phyloP scores from a whole-genome alignment of 306 rosid species.

The Crotalaria pallida region DNA sequence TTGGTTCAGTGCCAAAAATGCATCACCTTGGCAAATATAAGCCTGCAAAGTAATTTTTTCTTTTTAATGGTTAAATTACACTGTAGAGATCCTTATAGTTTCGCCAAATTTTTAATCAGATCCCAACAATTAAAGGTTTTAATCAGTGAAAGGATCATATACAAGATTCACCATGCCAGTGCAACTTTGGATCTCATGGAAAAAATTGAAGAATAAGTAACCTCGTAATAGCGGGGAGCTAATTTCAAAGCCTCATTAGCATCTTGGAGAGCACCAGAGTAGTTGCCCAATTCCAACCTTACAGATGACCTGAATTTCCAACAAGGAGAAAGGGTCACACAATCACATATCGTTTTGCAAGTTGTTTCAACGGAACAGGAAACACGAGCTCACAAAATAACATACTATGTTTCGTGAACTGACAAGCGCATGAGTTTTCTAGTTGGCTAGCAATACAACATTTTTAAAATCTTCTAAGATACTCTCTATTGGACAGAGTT shows the following conservation, averaged over 20 bases:
- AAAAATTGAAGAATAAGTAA: constrained; percentile 20
- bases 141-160: background rate
- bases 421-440: too few relatives aligned
- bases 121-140: background rate
- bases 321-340: background rate
- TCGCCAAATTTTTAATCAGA: background rate
- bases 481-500: too few relatives aligned
- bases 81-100: background rate
- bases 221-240: constrained; percentile 67
- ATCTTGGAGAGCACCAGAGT: constrained; percentile 67
- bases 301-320: constrained; percentile 54
- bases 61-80: background rate
- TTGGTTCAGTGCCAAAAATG: constrained; percentile 50
- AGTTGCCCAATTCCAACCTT: constrained; percentile 62
- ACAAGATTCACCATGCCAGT: constrained; percentile 3
- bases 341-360: background rate
- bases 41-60: constrained; percentile 51
- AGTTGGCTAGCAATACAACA: too few relatives aligned
- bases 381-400: background rate
- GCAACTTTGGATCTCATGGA: background rate
- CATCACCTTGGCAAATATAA: constrained; percentile 77
- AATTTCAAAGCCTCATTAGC: constrained; percentile 58
- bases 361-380: background rate
- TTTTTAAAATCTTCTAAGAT: too few relatives aligned
- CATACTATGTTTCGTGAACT: background rate